Conservation (phyloP, 2,329 filamentous ascomycete species). For the Ophidiomyces ophidiicola region DNA sequence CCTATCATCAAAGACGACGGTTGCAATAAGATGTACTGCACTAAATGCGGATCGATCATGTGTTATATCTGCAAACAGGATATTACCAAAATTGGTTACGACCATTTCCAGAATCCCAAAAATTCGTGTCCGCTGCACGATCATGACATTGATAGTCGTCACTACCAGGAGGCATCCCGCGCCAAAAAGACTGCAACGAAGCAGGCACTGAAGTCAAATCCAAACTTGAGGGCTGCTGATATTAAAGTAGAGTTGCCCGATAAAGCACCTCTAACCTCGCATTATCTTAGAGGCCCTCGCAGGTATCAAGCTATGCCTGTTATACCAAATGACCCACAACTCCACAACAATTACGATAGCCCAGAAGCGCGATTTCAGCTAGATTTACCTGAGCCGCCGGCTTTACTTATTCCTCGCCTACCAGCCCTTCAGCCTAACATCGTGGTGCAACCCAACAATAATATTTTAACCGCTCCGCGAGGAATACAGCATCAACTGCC, state of each 20-base stretch:
- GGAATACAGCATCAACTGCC: no score
- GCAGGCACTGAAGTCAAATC: constrained; percentile 47
- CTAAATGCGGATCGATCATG: constrained; percentile 41
- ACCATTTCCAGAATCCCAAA: constrained; percentile 51
- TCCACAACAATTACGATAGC: no score
- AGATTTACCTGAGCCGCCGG: no score
- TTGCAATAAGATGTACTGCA: constrained; percentile 75
- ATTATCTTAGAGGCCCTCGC: not conserved
- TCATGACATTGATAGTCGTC: constrained; percentile 39
- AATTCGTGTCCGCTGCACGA: constrained; percentile 55
- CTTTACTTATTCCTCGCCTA: no score
- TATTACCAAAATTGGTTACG: constrained; percentile 48
- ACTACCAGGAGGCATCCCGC: constrained; percentile 49
- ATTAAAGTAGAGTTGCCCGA: constrained; percentile 44
- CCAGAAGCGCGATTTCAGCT: no score
- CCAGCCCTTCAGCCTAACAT: no score
- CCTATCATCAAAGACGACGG: constrained; percentile 67
- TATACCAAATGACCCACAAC: no score
- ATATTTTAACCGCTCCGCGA: no score
- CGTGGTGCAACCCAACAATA: no score
- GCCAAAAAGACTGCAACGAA: constrained; percentile 49
- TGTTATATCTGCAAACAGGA: constrained; percentile 53
- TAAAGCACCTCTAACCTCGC: not conserved
- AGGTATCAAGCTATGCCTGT: no score
- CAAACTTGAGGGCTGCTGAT: constrained; percentile 46